Evolutionary conservation across 768 basidiomycete species (phyloP), one percentile per base, ranked within the genome.

Genomic region (Calocera cornea): DNA sequence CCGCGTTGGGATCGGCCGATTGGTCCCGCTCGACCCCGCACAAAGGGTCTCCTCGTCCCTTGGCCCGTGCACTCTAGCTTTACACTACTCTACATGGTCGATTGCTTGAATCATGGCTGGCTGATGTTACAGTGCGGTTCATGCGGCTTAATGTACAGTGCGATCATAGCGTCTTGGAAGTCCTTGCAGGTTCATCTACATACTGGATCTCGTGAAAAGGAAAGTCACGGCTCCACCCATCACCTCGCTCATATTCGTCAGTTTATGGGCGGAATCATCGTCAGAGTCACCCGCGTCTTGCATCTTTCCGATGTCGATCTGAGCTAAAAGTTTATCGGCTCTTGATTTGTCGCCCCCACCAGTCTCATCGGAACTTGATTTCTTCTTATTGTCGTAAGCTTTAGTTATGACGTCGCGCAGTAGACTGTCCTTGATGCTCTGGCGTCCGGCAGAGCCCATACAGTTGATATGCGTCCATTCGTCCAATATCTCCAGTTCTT

Each of bases 401-500:
- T 27, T 19, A 24, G 41, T 63, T 66, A 67, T 68, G 69, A 90
- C 77, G 64, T 77, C 79, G 8, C 82, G 83, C 24, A 93, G 80
- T 64, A 90, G 77, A 29, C 82, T 80, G 74, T 93, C 91, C 63
- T 85, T 82, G 64, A 92, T 80, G 17, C 80, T 75, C 24, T 83
- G 80, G 50, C 74, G 73, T 0, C 81, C 77, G 17, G 76, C 74
- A 3, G 77, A 71, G 50, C 77, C 79, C 22, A 89, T 77, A 73
- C 90, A 90, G 73, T 92, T 85, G 75, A 92, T 83, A 73, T 95
- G 93, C 27, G 82, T 87, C 92, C 92, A 95, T 72, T 90, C 85
- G 49, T 74, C 73, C 34, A 95, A 81, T 2, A 87, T 81, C 3
- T 88, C 86, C 40, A 95, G 81, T 65, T 80, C 86, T 10, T 79